Evolutionary conservation across 345 rosid genomes (phyloP).

Genomic region (Stellera chamaejasme): DNA sequence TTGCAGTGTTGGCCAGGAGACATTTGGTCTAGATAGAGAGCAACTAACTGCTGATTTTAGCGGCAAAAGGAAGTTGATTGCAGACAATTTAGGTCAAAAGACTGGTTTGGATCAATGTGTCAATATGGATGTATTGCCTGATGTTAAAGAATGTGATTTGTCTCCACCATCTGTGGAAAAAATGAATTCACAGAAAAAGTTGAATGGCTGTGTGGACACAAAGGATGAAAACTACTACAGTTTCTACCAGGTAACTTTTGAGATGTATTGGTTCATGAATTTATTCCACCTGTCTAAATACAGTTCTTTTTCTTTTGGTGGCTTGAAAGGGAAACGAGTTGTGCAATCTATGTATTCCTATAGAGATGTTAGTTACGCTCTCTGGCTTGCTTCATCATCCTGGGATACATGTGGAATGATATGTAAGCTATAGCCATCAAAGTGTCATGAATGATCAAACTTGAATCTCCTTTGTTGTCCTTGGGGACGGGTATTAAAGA

Average conservation of each 20-base stretch:
- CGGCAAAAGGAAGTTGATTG: slow-evolving; percentile 19
- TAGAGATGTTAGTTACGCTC: not conserved
- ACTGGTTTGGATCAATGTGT: slow-evolving; percentile 28
- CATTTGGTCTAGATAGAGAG: slow-evolving; percentile 15
- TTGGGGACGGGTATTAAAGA: too few species aligned
- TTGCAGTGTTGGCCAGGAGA: slow-evolving; percentile 21
- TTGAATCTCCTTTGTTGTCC: too few species aligned
- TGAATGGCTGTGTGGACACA: slow-evolving; percentile 27
- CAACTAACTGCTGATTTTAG: slow-evolving; percentile 15
- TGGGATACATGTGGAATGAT: too few species aligned
- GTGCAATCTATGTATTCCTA: not conserved
- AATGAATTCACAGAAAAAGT: slow-evolving; percentile 21
- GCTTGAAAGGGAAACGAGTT: not conserved
- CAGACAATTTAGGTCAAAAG: slow-evolving; percentile 23
- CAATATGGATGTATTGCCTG: slow-evolving; percentile 24
- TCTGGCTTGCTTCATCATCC: too few species aligned
- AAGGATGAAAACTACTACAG: slow-evolving; percentile 55
- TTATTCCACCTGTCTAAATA: not conserved
- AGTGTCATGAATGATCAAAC: too few species aligned
- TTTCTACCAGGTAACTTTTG: slow-evolving; percentile 72
- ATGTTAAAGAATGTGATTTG: slow-evolving; percentile 24
- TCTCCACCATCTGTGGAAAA: slow-evolving; percentile 40
- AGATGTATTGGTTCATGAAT: not conserved
- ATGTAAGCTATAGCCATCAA: too few species aligned
- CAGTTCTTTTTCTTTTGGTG: not conserved